A percentile compares a stretch with the other conserved stretches of the same genome.
These are phyloP conservation scores for Cystobasidiaceae sp. DNA, from an alignment of 1,284 basidiomycete species.

Conservation along the genomic window DNA sequence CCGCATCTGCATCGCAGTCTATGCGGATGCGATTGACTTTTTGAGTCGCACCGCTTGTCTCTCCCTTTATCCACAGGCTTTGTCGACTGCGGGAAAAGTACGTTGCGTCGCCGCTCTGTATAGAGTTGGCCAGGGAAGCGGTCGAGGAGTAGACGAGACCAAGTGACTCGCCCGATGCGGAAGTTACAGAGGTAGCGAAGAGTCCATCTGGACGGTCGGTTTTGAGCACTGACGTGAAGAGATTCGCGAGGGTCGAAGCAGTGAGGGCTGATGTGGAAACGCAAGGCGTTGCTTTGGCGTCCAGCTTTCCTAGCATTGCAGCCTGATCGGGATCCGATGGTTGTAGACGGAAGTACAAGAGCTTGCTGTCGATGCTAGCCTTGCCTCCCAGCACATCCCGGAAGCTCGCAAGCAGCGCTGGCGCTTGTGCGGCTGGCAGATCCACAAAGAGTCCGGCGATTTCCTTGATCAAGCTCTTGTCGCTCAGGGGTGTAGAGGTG, in stretches of 20 bases:
- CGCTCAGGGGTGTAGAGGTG: slow-evolving; percentile 66
- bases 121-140: slow-evolving; percentile 79
- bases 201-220: slow-evolving; percentile 90
- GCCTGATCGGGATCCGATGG: slow-evolving; percentile 51
- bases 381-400: slow-evolving; percentile 36
- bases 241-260: slow-evolving; percentile 74
- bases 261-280: slow-evolving; percentile 61
- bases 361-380: slow-evolving; percentile 44
- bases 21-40: slow-evolving; percentile 72
- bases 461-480: slow-evolving; percentile 49
- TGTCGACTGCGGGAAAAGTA: slow-evolving; percentile 91
- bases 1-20: slow-evolving; percentile 89
- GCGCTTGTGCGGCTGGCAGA: slow-evolving; percentile 48
- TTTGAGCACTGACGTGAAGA: slow-evolving; percentile 71
- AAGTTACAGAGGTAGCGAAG: slow-evolving; percentile 80
- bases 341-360: slow-evolving; percentile 52
- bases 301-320: slow-evolving; percentile 45
- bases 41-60: slow-evolving; percentile 90
- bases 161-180: slow-evolving; percentile 67
- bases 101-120: slow-evolving; percentile 81
- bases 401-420: slow-evolving; percentile 44
- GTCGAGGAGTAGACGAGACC: slow-evolving; percentile 96
- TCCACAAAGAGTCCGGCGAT: slow-evolving; percentile 74
- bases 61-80: slow-evolving; percentile 95
- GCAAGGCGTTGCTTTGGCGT: slow-evolving; percentile 49